These are phyloP conservation scores for Sarcocystis neurona DNA, from an alignment of 169 alveolate species.

Conservation along the genomic window DNA sequence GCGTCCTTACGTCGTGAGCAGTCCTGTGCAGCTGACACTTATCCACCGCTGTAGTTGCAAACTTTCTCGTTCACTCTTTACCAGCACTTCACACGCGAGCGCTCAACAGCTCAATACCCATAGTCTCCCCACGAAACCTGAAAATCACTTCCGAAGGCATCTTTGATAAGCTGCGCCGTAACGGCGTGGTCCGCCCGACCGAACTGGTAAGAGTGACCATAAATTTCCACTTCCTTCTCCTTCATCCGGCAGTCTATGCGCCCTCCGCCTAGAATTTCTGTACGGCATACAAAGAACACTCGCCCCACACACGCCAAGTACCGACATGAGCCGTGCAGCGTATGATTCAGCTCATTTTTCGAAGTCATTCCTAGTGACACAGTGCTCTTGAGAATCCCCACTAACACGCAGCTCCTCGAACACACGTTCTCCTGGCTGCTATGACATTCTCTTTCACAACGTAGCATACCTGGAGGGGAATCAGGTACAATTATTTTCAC, in stretches of 20 bases:
- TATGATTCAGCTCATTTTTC: too few relatives aligned
- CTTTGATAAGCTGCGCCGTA: conserved; percentile 61
- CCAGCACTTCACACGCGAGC: neutral
- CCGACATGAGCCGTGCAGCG: too few relatives aligned
- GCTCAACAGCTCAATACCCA: conserved; percentile 34
- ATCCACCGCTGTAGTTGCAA: too few relatives aligned
- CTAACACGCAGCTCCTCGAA: too few relatives aligned
- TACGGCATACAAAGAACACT: neutral
- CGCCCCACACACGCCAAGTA: neutral
- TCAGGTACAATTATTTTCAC: too few relatives aligned
- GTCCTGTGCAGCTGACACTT: too few relatives aligned
- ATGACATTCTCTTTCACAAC: neutral
- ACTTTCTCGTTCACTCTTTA: too few relatives aligned
- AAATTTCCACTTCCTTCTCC: conserved; percentile 53
- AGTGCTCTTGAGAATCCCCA: too few relatives aligned
- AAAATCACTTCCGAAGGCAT: conserved; percentile 49
- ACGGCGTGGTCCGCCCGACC: conserved; percentile 61
- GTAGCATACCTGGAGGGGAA: neutral
- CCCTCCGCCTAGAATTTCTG: conserved; percentile 63
- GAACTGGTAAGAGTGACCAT: conserved; percentile 63
- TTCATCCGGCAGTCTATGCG: conserved; percentile 46
- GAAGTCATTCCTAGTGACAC: too few relatives aligned
- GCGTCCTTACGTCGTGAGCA: too few relatives aligned
- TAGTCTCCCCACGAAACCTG: conserved; percentile 62
- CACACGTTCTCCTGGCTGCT: too few relatives aligned